Base-by-base conservation (phyloP, 495 filamentous ascomycete species). In the Penicillium desertorum region DNA sequence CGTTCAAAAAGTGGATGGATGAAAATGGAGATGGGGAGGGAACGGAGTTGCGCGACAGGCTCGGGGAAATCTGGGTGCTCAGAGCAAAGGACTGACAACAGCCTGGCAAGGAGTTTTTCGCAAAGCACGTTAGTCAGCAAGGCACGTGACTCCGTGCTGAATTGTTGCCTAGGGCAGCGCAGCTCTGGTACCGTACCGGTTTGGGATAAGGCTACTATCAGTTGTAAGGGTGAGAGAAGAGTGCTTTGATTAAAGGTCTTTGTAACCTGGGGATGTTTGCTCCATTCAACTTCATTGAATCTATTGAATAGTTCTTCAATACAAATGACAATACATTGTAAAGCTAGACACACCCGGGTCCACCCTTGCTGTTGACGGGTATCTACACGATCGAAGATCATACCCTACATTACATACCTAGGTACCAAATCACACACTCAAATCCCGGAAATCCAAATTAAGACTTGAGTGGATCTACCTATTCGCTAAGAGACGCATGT, bases 11-110 rank as follows among this genome's bases (percentile, higher is more conserved):
- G 56, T 60, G 64, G 66, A 69, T 72, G 65, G 71, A 78, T 75
- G 71, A 37, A 68, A 71, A 74, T 73, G 71, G 75, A 62, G 75
- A 76, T 78, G 72, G 71, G 73, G 46, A 71, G 69, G 69, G 66
- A 72, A 72, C 65, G 63, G 69, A 68, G 62, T 71, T 76, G 74
- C 74, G 74, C 76, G 76, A 74, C 72, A 70, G 65, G 61, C 67
- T 76, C 71, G 72, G 74, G 69, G 73, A 72, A 71, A 69, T 64
- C 70, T 69, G 67, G 69, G 68, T 69, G 73, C 70, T 66, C 64
- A 70, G 70, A 71, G 68, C 68, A 65, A 65, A 66, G 61, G 66
- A 67, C 66, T 70, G 65, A 71, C 62, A 70, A 67, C 58, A 71
- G 62, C 63, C 69, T 61, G 66, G 62, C 59, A 65, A 69, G 68